Conservation (phyloP, 2,329 filamentous ascomycete species). For the Westerdykella sp. region DNA sequence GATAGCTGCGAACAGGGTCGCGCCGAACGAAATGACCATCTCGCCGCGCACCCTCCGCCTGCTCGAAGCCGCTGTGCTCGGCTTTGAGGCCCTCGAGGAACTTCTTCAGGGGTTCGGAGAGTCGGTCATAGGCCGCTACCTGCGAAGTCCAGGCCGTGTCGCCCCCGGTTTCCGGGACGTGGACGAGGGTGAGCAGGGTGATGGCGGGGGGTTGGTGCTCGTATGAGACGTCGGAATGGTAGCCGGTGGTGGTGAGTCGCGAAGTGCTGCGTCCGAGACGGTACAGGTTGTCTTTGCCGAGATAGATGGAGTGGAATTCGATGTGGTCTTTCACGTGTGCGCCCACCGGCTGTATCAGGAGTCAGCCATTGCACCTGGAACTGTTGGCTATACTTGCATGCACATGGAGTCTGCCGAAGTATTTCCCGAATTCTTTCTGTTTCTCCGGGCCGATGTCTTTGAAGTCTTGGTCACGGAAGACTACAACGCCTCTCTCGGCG, state of each 20-base stretch:
- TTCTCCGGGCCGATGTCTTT: conserved; percentile 40
- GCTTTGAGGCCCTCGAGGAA: conserved; percentile 60
- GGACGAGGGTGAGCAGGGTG: conserved; percentile 44
- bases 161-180: conserved; percentile 47
- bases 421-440: conserved; percentile 41
- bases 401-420: conserved; percentile 35
- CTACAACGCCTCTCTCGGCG: conserved; percentile 37
- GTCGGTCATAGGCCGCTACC: conserved; percentile 41
- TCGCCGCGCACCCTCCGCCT: conserved; percentile 57
- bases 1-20: conserved; percentile 17
- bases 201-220: conserved; percentile 45
- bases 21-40: conserved; percentile 31
- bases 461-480: conserved; percentile 46
- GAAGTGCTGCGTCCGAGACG: conserved; percentile 17
- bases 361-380: background rate
- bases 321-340: conserved; percentile 24
- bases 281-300: conserved; percentile 21
- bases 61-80: conserved; percentile 69
- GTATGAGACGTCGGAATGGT: conserved; percentile 47
- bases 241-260: conserved; percentile 41
- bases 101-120: conserved; percentile 13
- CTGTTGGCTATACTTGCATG: conserved; percentile 5
- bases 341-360: conserved; percentile 11
- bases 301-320: conserved; percentile 20
- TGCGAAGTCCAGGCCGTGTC: conserved; percentile 45